A percentile compares a stretch with the other conserved stretches of the same genome.
Conservation (phyloP, 805 yeast species). For the Crinitomyces ghanaensis region DNA sequence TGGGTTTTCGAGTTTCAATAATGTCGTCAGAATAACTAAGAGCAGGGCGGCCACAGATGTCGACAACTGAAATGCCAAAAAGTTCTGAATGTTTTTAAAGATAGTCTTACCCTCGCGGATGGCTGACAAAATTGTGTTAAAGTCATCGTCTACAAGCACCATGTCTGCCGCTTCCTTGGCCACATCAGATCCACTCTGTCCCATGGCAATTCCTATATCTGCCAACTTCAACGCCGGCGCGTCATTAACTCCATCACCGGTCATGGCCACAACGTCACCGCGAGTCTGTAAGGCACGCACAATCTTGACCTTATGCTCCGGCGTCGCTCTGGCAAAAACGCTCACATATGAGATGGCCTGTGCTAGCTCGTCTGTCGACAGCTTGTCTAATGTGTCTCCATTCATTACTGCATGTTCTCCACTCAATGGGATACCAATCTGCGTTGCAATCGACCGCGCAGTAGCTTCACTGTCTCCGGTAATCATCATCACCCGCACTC, state of each 20-base stretch:
- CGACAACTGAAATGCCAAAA: slow-evolving; percentile 88
- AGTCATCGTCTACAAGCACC: slow-evolving; percentile 95
- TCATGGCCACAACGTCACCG: slow-evolving; percentile 51
- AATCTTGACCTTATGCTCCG: slow-evolving; percentile 84
- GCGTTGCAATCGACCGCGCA: slow-evolving; percentile 72
- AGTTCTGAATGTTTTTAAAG: slow-evolving; percentile 88
- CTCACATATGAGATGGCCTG: slow-evolving; percentile 71
- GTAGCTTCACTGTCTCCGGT: slow-evolving; percentile 91
- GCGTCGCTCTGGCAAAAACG: slow-evolving; percentile 90
- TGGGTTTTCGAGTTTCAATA: slow-evolving; percentile 85
- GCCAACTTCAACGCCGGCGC: slow-evolving; percentile 54
- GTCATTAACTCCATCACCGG: slow-evolving; percentile 56
- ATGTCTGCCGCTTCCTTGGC: slow-evolving; percentile 98
- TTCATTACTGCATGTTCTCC: slow-evolving; percentile 63
- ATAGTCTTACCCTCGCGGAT: slow-evolving; percentile 97
- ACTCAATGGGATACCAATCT: slow-evolving; percentile 71
- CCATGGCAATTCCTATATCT: slow-evolving; percentile 55
- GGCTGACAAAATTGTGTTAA: slow-evolving; percentile 84
- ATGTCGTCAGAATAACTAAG: slow-evolving; percentile 74
- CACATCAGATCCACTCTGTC: slow-evolving; percentile 93
- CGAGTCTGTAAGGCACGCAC: slow-evolving; percentile 60
- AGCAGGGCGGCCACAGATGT: slow-evolving; percentile 93
- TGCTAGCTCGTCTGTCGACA: slow-evolving; percentile 63
- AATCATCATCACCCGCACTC: slow-evolving; percentile 96
- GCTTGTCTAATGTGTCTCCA: slow-evolving; percentile 70